These are phyloP conservation scores for Citrus reticulata DNA, from an alignment of 345 rosid species.

Conservation along the genomic window DNA sequence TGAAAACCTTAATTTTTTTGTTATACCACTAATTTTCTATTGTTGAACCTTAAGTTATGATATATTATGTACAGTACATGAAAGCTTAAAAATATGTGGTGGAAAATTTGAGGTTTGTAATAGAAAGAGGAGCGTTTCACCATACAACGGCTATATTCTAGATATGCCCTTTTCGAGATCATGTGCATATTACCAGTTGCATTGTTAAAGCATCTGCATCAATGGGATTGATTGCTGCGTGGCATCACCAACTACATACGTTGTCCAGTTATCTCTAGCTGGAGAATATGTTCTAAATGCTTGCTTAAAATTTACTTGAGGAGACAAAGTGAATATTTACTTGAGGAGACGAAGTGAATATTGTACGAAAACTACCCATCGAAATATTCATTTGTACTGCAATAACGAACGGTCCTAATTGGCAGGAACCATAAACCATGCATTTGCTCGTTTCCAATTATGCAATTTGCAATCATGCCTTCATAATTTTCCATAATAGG, in stretches of 20 bases:
- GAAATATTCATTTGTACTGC: neutral
- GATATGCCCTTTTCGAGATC: neutral
- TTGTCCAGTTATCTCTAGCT: neutral
- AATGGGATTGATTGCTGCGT: neutral
- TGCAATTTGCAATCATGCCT: neutral
- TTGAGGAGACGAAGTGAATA: neutral
- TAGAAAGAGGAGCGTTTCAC: neutral
- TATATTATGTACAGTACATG: too few relatives aligned
- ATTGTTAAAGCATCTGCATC: slow-evolving; percentile 21
- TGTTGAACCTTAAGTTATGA: too few relatives aligned
- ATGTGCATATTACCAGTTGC: slow-evolving; percentile 4
- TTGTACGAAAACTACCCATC: neutral
- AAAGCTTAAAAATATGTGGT: neutral
- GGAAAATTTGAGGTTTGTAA: neutral
- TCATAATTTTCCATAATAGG: neutral
- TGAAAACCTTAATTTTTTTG: too few relatives aligned
- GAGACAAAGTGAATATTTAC: neutral
- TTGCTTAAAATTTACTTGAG: neutral
- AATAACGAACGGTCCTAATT: neutral
- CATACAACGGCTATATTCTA: too few relatives aligned
- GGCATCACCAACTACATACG: neutral
- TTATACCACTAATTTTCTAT: too few relatives aligned
- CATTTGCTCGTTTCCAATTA: neutral
- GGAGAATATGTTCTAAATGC: slow-evolving; percentile 15
- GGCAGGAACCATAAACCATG: neutral